These are phyloP conservation scores for Penicillium salamii DNA, from an alignment of 495 filamentous ascomycete species.

Conservation along the genomic window DNA sequence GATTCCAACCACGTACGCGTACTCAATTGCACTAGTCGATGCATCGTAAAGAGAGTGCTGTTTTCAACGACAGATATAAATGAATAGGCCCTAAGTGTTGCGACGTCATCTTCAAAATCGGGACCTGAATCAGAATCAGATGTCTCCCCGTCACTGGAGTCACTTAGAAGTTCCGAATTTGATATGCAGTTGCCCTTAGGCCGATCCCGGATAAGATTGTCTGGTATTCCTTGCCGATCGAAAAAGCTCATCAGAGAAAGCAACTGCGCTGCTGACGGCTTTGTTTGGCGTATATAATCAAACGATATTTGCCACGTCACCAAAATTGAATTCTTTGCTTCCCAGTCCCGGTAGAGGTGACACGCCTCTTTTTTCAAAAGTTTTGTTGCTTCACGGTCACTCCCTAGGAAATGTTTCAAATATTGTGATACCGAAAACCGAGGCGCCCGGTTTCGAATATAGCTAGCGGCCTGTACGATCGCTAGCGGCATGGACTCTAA, in stretches of 20 bases:
- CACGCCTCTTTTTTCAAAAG: conserved; percentile 5
- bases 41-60: not conserved
- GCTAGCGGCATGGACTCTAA: conserved; percentile 50
- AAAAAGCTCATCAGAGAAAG: conserved; percentile 29
- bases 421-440: conserved; percentile 30
- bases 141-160: not conserved
- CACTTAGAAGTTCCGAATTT: not conserved
- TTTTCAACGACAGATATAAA: not conserved
- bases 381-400: conserved; percentile 5
- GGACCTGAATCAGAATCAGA: not conserved
- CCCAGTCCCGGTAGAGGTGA: conserved; percentile 20
- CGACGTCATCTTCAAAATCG: not conserved
- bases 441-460: conserved; percentile 33
- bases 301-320: conserved; percentile 35
- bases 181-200: not conserved
- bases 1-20: not conserved
- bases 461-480: conserved; percentile 47
- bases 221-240: conserved; percentile 16
- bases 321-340: conserved; percentile 20
- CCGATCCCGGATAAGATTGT: not conserved
- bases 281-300: conserved; percentile 17
- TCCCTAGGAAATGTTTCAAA: conserved; percentile 27
- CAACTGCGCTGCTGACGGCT: conserved; percentile 16
- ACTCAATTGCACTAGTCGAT: conserved; percentile 1
- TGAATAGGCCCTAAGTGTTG: not conserved